A percentile compares a stretch with the other conserved stretches of the same genome.
Evolutionary conservation across 2,329 filamentous ascomycete species (phyloP).

Genomic region (Coleophoma eucalyptorum): DNA sequence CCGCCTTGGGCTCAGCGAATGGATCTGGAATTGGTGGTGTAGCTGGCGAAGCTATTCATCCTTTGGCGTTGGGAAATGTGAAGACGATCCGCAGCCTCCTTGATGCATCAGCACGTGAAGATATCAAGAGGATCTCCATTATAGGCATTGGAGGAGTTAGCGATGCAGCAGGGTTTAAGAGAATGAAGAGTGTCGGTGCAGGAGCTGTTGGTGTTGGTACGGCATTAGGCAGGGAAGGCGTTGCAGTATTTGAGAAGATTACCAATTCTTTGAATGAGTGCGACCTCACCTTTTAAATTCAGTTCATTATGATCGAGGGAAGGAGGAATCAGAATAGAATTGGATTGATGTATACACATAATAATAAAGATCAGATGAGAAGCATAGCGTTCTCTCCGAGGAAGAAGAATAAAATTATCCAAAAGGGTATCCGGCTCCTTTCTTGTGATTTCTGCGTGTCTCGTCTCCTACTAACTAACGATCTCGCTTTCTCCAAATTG

Average conservation of each 20-base stretch:
- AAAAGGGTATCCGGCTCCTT: too few relatives aligned
- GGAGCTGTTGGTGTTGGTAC: constrained; percentile 66
- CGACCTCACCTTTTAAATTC: background rate
- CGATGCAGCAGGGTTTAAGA: constrained; percentile 55
- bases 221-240: constrained; percentile 60
- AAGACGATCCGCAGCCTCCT: constrained; percentile 59
- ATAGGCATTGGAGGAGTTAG: constrained; percentile 72
- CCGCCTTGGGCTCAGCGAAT: constrained; percentile 46
- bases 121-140: constrained; percentile 52
- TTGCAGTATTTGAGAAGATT: constrained; percentile 60
- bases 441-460: too few relatives aligned
- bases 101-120: constrained; percentile 34
- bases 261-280: constrained; percentile 18
- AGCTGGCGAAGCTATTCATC: constrained; percentile 69
- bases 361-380: background rate
- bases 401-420: too few relatives aligned
- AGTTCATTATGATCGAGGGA: background rate
- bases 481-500: too few relatives aligned
- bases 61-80: constrained; percentile 73
- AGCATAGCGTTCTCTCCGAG: too few relatives aligned
- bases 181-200: constrained; percentile 67
- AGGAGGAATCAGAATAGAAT: constrained; percentile 18
- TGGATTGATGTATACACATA: constrained; percentile 12
- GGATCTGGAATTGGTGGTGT: constrained; percentile 63
- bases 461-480: too few relatives aligned